Conservation (phyloP, 495 filamentous ascomycete species). For the Penicilliopsis zonata region DNA sequence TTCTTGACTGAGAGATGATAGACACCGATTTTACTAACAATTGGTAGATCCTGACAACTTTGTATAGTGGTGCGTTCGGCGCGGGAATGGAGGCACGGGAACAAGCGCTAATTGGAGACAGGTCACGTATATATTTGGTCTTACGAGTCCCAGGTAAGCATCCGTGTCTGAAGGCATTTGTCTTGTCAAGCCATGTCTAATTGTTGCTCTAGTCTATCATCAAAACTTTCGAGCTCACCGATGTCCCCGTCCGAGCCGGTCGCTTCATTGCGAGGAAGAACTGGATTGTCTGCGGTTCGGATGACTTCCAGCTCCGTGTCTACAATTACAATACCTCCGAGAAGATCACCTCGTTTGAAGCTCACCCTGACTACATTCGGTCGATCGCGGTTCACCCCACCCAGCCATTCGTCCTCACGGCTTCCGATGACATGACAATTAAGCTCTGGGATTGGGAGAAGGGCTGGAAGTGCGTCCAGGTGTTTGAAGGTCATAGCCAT, state of each 20-base stretch:
- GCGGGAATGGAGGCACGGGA: not conserved
- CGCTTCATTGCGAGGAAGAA: constrained; percentile 97
- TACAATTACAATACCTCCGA: constrained; percentile 99
- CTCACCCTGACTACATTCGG: constrained; percentile 97
- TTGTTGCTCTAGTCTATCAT: constrained; percentile 55
- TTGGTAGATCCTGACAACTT: constrained; percentile 70
- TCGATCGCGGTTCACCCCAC: constrained; percentile 96
- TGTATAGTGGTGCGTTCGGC: constrained; percentile 73
- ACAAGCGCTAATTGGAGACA: constrained; percentile 24
- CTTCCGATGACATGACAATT: constrained; percentile 98
- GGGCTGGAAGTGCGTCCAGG: constrained; percentile 93
- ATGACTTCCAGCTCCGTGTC: constrained; percentile 93
- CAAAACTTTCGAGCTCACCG: constrained; percentile 98
- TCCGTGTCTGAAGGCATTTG: not conserved
- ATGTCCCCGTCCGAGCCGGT: constrained; percentile 94
- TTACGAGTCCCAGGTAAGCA: constrained; percentile 75
- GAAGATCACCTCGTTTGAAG: constrained; percentile 97
- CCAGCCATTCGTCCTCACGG: constrained; percentile 91
- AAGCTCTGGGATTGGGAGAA: constrained; percentile 99
- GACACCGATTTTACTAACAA: too few relatives aligned
- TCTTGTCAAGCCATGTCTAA: constrained; percentile 5
- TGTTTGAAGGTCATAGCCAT: constrained; percentile 96
- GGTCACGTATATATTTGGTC: constrained; percentile 99
- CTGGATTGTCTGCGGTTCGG: constrained; percentile 97
- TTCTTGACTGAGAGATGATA: constrained; percentile 1